phyloP scores from a whole-genome alignment of 306 rosid species.

The Malus fusca region DNA sequence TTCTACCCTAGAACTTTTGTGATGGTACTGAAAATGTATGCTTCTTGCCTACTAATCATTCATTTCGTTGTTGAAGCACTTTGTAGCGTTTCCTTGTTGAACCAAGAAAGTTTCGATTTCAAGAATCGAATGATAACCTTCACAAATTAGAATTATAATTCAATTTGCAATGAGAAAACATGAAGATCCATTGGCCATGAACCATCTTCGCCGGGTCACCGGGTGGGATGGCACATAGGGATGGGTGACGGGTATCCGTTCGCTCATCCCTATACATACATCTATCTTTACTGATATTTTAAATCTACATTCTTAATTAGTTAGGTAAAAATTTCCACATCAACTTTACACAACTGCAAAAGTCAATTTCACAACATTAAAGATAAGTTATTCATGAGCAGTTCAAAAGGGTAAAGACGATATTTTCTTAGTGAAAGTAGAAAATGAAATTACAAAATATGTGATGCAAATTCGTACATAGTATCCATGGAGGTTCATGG shows the following conservation, averaged over 20 bases:
- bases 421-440: no score
- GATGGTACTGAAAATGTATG: constrained; percentile 25
- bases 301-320: no score
- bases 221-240: no score
- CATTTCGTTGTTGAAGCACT: background rate
- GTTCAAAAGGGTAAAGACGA: background rate
- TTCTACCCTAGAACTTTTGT: background rate
- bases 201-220: no score
- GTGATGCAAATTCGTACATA: background rate
- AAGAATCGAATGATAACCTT: background rate
- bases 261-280: no score
- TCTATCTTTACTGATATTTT: no score
- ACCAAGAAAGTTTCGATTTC: background rate
- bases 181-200: background rate
- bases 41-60: constrained; percentile 30
- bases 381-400: no score
- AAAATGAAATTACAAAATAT: no score
- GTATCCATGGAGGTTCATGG: background rate
- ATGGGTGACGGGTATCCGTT: no score
- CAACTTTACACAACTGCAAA: no score
- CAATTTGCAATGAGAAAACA: background rate
- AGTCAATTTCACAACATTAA: no score
- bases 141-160: background rate
- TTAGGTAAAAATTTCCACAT: no score
- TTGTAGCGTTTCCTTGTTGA: background rate